Evolutionary conservation across 495 filamentous ascomycete genomes (phyloP).

Genomic region (Annulohypoxylon moriforme): DNA sequence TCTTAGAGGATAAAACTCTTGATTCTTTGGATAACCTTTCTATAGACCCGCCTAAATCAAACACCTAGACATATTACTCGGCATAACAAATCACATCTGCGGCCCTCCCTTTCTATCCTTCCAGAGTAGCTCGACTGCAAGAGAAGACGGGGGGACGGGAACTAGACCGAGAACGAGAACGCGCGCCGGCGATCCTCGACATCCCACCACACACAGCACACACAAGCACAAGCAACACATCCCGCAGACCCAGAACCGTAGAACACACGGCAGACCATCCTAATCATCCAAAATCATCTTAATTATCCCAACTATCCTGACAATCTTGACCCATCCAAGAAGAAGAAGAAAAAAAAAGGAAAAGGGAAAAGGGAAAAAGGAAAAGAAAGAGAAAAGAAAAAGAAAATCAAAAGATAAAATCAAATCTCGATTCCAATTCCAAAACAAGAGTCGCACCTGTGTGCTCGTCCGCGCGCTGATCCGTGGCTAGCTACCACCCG

Average conservation of each 20-base stretch:
- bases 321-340: background rate
- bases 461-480: slow-evolving; percentile 32
- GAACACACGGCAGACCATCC: background rate
- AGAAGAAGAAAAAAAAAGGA: background rate
- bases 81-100: slow-evolving; percentile 5
- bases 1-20: background rate
- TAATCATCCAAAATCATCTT: background rate
- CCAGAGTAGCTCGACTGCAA: slow-evolving; percentile 25
- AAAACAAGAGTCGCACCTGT: slow-evolving; percentile 22
- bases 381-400: background rate
- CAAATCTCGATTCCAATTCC: slow-evolving; percentile 23
- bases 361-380: background rate
- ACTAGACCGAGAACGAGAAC: slow-evolving; percentile 39
- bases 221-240: background rate
- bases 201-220: slow-evolving; percentile 6
- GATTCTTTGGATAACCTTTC: background rate
- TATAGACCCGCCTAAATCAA: slow-evolving; percentile 1
- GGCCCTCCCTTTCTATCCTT: background rate
- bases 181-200: slow-evolving; percentile 26
- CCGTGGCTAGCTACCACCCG: slow-evolving; percentile 13
- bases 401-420: background rate
- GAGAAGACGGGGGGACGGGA: slow-evolving; percentile 30
- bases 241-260: background rate
- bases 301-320: background rate
- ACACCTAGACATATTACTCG: slow-evolving; percentile 13